These are phyloP conservation scores for Pseudocercospora macadamiae DNA, from an alignment of 2,329 filamentous ascomycete genomes.

Conservation along the genomic window DNA sequence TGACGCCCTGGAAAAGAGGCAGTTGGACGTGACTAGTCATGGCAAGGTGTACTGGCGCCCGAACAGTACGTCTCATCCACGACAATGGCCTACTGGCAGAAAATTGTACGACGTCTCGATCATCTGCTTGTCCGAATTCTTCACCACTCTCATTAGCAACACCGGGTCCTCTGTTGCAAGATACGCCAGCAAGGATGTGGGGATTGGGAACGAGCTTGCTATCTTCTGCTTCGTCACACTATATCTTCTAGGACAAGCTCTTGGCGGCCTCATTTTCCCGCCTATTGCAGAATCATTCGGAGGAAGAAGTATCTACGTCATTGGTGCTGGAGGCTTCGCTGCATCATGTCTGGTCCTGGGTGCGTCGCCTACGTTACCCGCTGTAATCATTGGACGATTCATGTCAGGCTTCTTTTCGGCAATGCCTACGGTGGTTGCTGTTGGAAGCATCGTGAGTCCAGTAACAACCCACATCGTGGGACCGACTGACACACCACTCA, in stretches of 20 bases:
- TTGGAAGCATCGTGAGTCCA: conserved; percentile 44
- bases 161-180: conserved; percentile 16
- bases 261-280: conserved; percentile 45
- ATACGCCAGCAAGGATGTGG: neutral
- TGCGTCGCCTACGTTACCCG: conserved; percentile 39
- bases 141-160: conserved; percentile 23
- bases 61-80: conserved; percentile 14
- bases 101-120: conserved; percentile 22
- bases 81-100: conserved; percentile 18
- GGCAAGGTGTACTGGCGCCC: conserved; percentile 4
- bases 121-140: conserved; percentile 20
- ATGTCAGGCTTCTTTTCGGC: conserved; percentile 51
- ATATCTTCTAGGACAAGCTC: conserved; percentile 31
- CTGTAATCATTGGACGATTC: conserved; percentile 46
- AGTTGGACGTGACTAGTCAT: neutral
- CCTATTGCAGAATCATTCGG: conserved; percentile 45
- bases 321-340: conserved; percentile 37
- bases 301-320: conserved; percentile 40
- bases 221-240: conserved; percentile 12
- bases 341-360: conserved; percentile 45
- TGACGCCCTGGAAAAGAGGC: neutral
- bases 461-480: no score
- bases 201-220: neutral
- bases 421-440: conserved; percentile 51
- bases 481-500: no score